Conservation (phyloP, 2,329 filamentous ascomycete species). For the Penicillium sp. region DNA sequence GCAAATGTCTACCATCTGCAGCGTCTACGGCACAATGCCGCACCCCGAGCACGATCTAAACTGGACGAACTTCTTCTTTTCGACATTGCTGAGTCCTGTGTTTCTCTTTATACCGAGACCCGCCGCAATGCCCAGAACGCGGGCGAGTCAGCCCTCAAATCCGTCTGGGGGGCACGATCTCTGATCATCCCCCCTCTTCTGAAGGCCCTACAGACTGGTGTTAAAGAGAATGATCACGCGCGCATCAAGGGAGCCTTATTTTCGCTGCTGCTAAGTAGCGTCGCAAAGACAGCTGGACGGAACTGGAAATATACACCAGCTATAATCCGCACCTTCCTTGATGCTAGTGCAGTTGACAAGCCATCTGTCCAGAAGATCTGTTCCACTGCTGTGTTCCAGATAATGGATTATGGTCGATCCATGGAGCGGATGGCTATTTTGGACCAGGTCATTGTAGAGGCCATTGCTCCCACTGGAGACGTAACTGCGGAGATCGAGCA, state of each 20-base stretch:
- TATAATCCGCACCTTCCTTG: conserved; percentile 86
- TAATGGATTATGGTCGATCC: conserved; percentile 89
- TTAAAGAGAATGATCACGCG: conserved; percentile 79
- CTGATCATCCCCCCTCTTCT: conserved; percentile 89
- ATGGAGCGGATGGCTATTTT: conserved; percentile 84
- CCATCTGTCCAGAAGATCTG: conserved; percentile 90
- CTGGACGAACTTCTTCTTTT: conserved; percentile 82
- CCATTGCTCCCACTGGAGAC: conserved; percentile 69
- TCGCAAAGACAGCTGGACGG: conserved; percentile 81
- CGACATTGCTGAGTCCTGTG: conserved; percentile 84
- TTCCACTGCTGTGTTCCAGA: conserved; percentile 74
- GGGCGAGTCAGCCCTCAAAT: conserved; percentile 89
- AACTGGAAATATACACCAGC: conserved; percentile 95
- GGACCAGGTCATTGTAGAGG: conserved; percentile 67
- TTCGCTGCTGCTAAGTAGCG: conserved; percentile 81
- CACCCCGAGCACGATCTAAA: conserved; percentile 83
- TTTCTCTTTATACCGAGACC: conserved; percentile 92
- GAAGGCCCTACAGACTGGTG: conserved; percentile 71
- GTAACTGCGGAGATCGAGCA: conserved; percentile 56
- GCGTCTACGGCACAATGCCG: conserved; percentile 89
- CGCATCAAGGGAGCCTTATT: conserved; percentile 95
- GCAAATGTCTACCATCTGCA: conserved; percentile 94
- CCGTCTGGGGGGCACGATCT: conserved; percentile 81
- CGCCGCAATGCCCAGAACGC: conserved; percentile 90
- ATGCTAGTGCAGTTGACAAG: conserved; percentile 87